Conservation (phyloP, 2,329 filamentous ascomycete genomes). For the Aspergillus sp. region DNA sequence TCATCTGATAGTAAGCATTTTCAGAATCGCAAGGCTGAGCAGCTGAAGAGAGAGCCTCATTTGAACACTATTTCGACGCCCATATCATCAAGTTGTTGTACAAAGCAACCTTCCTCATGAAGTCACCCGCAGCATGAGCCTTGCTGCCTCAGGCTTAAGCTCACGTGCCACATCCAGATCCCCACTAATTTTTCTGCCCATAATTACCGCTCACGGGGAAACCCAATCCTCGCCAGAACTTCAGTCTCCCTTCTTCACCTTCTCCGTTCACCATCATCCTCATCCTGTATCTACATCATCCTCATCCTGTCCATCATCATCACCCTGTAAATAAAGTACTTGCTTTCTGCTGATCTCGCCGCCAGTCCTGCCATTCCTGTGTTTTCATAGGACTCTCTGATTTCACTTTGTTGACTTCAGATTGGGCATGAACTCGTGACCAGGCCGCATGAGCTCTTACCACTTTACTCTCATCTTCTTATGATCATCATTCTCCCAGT, state of each 20-base stretch:
- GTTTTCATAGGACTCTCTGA: conserved; percentile 28
- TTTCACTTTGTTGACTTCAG: conserved; percentile 21
- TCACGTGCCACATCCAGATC: conserved; percentile 28
- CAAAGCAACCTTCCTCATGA: conserved; percentile 17
- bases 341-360: conserved; percentile 25
- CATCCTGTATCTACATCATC: background rate
- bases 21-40: conserved; percentile 3
- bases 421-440: conserved; percentile 16
- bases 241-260: background rate
- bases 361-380: conserved; percentile 31
- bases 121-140: conserved; percentile 20
- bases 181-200: background rate
- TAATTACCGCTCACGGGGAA: no score
- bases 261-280: background rate
- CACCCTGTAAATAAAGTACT: background rate
- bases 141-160: conserved; percentile 23
- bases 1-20: conserved; percentile 12
- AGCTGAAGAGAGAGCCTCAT: background rate
- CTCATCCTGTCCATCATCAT: background rate
- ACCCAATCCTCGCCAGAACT: no score
- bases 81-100: background rate
- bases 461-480: conserved; percentile 18
- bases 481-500: conserved; percentile 12
- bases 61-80: background rate
- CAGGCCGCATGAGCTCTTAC: conserved; percentile 13